Evolutionary conservation across 2,329 filamentous ascomycete species (phyloP).

Genomic region (Berkeleyomyces basicola): DNA sequence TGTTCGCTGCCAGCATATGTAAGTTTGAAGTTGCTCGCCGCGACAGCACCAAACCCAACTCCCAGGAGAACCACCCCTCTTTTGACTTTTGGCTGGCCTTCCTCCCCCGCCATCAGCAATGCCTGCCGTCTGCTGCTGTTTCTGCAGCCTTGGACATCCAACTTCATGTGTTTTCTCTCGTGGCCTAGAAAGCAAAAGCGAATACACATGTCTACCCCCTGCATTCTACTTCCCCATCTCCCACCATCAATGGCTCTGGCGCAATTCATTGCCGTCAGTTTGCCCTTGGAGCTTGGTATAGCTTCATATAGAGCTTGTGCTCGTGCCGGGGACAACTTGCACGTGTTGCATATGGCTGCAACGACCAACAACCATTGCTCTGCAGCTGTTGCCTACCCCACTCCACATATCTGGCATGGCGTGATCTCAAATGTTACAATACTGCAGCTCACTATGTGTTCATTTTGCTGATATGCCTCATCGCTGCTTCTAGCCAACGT

Average conservation of each 20-base stretch:
- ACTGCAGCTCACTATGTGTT: not conserved
- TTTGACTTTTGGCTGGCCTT: not conserved
- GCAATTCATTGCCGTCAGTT: no score
- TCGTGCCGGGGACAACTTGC: no score
- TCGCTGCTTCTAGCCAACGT: constrained; percentile 8
- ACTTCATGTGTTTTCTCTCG: not conserved
- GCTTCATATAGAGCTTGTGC: no score
- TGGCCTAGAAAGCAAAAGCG: no score
- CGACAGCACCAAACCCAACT: not conserved
- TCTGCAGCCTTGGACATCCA: not conserved
- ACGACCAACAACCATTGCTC: no score
- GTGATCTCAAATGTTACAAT: not conserved
- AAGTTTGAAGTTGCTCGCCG: not conserved
- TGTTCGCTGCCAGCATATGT: constrained; percentile 2
- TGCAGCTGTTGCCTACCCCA: no score
- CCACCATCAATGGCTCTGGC: no score
- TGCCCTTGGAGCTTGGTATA: no score
- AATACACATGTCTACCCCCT: no score
- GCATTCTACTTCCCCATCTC: no score
- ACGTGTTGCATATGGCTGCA: no score
- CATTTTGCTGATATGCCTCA: not conserved
- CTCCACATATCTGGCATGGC: no score
- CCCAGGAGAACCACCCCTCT: not conserved
- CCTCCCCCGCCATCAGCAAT: not conserved
- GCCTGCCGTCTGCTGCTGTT: not conserved